Evolutionary conservation across 352 stramenopile species (phyloP).

Genomic region (Phytopythium kandeliae): DNA sequence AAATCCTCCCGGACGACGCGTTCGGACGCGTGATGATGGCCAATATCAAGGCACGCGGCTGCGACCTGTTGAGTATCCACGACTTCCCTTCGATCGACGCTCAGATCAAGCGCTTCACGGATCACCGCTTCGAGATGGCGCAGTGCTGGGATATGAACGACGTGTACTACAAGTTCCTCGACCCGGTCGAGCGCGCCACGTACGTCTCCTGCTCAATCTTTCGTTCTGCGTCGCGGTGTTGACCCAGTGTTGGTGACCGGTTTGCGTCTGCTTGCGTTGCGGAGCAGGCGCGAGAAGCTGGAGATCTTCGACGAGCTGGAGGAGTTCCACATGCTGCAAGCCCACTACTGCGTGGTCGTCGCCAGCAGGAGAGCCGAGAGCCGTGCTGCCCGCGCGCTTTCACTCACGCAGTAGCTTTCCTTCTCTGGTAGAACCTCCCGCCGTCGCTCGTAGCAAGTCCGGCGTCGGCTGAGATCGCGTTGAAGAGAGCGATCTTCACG

Average conservation of each 20-base stretch:
- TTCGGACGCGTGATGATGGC: constrained; percentile 90
- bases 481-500: too few species aligned
- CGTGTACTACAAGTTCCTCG: constrained; percentile 88
- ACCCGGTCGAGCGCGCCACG: constrained; percentile 54
- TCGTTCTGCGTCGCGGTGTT: neutral
- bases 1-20: constrained; percentile 86
- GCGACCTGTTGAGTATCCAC: constrained; percentile 80
- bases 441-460: neutral
- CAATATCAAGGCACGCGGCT: constrained; percentile 89
- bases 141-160: constrained; percentile 90
- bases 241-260: neutral
- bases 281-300: constrained; percentile 61
- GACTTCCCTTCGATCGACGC: constrained; percentile 72
- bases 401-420: constrained; percentile 7
- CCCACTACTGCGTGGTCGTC: constrained; percentile 88
- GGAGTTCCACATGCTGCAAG: constrained; percentile 89
- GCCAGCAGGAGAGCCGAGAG: constrained; percentile 41
- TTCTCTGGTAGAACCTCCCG: neutral
- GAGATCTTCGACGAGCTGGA: constrained; percentile 93
- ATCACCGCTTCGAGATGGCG: constrained; percentile 54
- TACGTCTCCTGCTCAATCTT: constrained; percentile 18
- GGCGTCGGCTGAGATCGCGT: too few species aligned
- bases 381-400: constrained; percentile 23
- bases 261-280: neutral
- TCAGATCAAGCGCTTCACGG: constrained; percentile 71